Conservation (phyloP, 805 yeast species). For the Candida peoriensis region DNA sequence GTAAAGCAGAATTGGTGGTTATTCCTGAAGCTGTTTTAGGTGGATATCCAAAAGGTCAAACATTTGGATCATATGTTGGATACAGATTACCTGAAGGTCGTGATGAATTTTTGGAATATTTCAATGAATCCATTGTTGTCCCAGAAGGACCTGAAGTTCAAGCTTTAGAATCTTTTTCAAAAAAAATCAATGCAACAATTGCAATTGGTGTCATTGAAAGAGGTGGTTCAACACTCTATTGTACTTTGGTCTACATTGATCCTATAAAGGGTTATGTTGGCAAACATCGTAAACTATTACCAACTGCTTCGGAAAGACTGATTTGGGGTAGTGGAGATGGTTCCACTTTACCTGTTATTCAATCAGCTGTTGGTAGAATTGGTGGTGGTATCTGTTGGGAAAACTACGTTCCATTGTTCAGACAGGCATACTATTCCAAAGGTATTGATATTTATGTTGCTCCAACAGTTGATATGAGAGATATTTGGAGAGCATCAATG, state of each 20-base stretch:
- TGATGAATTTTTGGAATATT: constrained; percentile 33
- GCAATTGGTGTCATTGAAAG: constrained; percentile 38
- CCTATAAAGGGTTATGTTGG: constrained; percentile 33
- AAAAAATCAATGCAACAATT: constrained; percentile 30
- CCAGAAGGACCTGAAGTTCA: constrained; percentile 32
- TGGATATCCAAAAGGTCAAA: constrained; percentile 41
- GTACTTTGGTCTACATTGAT: constrained; percentile 37
- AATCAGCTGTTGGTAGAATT: constrained; percentile 30
- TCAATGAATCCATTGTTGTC: constrained; percentile 29
- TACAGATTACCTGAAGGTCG: constrained; percentile 37
- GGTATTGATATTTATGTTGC: constrained; percentile 39
- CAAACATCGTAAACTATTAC: constrained; percentile 39
- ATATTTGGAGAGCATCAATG: constrained; percentile 39
- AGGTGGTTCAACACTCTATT: constrained; percentile 35
- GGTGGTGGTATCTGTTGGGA: constrained; percentile 48
- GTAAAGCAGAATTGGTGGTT: constrained; percentile 34
- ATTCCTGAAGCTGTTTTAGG: constrained; percentile 43
- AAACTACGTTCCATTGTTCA: constrained; percentile 36
- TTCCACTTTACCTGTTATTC: constrained; percentile 35
- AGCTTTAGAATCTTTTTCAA: constrained; percentile 29
- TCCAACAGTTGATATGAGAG: constrained; percentile 41
- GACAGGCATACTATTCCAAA: constrained; percentile 38
- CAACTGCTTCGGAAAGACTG: constrained; percentile 40
- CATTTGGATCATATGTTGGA: constrained; percentile 38
- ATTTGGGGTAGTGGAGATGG: constrained; percentile 46